Base-by-base conservation (phyloP, 345 rosid species). In the Citrus hindsii region DNA sequence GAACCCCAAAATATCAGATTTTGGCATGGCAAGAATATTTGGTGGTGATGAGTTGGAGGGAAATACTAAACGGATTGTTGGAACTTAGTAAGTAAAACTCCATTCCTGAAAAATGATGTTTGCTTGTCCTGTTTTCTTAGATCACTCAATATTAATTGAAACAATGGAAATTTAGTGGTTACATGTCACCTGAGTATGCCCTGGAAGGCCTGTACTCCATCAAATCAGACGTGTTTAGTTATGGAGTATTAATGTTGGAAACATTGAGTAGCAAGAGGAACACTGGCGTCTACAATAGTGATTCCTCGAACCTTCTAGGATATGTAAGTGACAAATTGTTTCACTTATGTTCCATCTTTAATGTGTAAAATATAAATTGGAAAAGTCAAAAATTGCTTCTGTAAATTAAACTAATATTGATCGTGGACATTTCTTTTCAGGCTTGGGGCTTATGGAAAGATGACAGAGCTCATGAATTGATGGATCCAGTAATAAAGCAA, bases 21-120 rank as follows among this genome's bases (percentile, higher is more conserved):
- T 87, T 78, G 93, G 90, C 13, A 32, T 88, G 84, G 90, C 89
- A 25, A 80, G 84, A 81, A 90, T 90, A 56, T 85, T 88, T 73
- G 87, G 84, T 24, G 89, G 80, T 0, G 75, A 88, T 42, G 84
- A 84, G 64, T 84, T 69, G 25, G 76, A 63, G 81, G 91, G 82
- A 48, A 88, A 82, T 67, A 89, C 89, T 5, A 83, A 75, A 22
- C 69, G 83, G 51, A 77, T 86, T 33, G 86, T 84, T 19, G 90
- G 88, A 27, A 87, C 89, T 46, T 82, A 79, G 89, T 89, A 84
- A 86, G 89, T 84, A 16, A 24, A 71, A 5, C 38, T 56, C 48
- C 32, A 73, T 33, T 24, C 2, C 27, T 19, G 35, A 4, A 70
- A 18, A 18, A 51, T 51, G 21, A 16, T 51, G 21, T 51, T 51